Evolutionary conservation across 164 flowering plant genomes (phyloP).

Genomic region (Tetracentron sinense): DNA sequence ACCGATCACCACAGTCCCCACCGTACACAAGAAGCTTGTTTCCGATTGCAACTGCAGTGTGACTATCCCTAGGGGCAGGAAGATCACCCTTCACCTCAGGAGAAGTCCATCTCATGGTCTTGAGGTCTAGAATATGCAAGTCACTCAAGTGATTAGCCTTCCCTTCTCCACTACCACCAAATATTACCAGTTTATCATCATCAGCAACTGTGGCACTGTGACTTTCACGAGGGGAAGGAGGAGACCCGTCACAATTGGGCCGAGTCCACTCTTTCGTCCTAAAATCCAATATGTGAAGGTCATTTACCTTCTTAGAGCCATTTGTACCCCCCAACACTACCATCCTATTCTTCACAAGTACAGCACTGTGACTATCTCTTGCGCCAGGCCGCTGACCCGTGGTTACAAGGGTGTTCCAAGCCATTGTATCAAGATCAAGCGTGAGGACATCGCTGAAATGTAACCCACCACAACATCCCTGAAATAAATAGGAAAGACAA

Average conservation of each 20-base stretch:
- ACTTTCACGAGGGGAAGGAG: slow-evolving; percentile 89
- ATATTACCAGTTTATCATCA: slow-evolving; percentile 63
- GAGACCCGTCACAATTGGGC: slow-evolving; percentile 54
- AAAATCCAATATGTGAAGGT: slow-evolving; percentile 71
- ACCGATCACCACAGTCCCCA: slow-evolving; percentile 88
- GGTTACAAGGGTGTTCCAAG: slow-evolving; percentile 65
- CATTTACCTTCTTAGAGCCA: slow-evolving; percentile 81
- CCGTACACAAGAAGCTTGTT: slow-evolving; percentile 74
- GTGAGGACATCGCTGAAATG: slow-evolving; percentile 83
- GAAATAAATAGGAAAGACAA: slow-evolving; percentile 15
- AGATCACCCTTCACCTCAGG: slow-evolving; percentile 58
- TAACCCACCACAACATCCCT: slow-evolving; percentile 97
- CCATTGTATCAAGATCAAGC: slow-evolving; percentile 66
- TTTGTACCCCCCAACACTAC: slow-evolving; percentile 93
- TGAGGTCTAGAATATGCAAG: slow-evolving; percentile 72
- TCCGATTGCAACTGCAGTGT: slow-evolving; percentile 60
- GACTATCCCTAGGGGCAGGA: slow-evolving; percentile 90
- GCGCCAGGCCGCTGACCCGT: slow-evolving; percentile 84
- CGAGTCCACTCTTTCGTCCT: slow-evolving; percentile 61
- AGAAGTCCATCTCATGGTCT: slow-evolving; percentile 70
- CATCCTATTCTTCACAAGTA: slow-evolving; percentile 60
- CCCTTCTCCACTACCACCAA: slow-evolving; percentile 99
- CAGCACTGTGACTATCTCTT: slow-evolving; percentile 89
- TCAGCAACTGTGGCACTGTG: slow-evolving; percentile 76
- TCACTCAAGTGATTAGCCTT: slow-evolving; percentile 82